Evolutionary conservation across 495 filamentous ascomycete species (phyloP).

Genomic region (Penicillium alfredii): DNA sequence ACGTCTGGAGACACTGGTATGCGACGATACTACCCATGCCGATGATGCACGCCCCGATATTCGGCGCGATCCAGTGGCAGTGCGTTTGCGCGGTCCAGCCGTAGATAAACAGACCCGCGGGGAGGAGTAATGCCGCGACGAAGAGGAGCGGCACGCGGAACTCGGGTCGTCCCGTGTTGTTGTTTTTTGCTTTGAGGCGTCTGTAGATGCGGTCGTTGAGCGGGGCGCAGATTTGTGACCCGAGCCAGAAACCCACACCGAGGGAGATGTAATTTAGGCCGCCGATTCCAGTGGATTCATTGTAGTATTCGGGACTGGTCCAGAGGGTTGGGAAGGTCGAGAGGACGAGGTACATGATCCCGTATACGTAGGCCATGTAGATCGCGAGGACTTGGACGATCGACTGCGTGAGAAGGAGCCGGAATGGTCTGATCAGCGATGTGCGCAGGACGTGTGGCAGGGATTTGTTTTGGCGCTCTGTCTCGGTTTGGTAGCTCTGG

Average conservation of each 20-base stretch:
- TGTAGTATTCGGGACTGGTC: conserved; percentile 47
- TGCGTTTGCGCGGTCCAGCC: conserved; percentile 61
- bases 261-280: conserved; percentile 69
- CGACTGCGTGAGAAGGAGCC: conserved; percentile 52
- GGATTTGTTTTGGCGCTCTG: conserved; percentile 45
- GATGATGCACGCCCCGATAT: conserved; percentile 61
- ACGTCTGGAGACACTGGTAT: conserved; percentile 69
- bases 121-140: conserved; percentile 52
- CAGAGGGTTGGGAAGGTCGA: conserved; percentile 63
- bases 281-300: conserved; percentile 53
- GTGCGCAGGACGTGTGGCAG: conserved; percentile 36
- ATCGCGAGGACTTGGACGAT: conserved; percentile 55
- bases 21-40: conserved; percentile 53
- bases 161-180: conserved; percentile 54
- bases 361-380: conserved; percentile 67
- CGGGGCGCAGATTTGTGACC: conserved; percentile 56
- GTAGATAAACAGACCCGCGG: conserved; percentile 64
- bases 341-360: conserved; percentile 66
- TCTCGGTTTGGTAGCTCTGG: conserved; percentile 54
- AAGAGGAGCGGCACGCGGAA: conserved; percentile 62
- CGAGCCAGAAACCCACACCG: conserved; percentile 61
- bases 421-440: conserved; percentile 51
- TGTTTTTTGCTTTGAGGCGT: conserved; percentile 52
- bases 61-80: conserved; percentile 65
- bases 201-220: conserved; percentile 63